Evolutionary conservation across 768 basidiomycete genomes (phyloP).

Genomic region (Mycena crocata): DNA sequence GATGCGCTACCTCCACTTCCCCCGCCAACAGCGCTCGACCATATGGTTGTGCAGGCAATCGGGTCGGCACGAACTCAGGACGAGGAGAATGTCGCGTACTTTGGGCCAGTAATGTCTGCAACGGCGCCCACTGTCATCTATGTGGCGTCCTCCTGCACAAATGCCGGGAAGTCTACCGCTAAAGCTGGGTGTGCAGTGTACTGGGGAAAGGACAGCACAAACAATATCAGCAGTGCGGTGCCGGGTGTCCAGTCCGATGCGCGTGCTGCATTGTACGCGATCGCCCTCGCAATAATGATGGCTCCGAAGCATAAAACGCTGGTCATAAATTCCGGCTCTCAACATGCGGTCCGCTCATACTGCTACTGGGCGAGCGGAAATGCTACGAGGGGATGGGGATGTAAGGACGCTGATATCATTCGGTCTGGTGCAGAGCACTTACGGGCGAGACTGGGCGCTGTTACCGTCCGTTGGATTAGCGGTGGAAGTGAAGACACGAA

Average conservation of each 20-base stretch:
- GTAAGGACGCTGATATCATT: constrained; percentile 3
- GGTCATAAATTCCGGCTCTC: not conserved
- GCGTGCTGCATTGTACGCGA: not conserved
- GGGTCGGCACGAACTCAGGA: not conserved
- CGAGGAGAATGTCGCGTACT: not conserved
- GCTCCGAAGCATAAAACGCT: rapidly evolving
- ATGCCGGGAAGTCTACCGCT: not conserved
- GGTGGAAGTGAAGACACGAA: no score
- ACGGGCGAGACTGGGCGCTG: no score
- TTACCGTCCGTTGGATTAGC: no score
- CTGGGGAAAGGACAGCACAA: not conserved
- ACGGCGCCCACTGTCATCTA: not conserved
- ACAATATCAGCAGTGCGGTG: not conserved
- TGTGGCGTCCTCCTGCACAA: not conserved
- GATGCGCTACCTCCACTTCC: not conserved
- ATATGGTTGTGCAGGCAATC: not conserved
- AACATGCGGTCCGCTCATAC: not conserved
- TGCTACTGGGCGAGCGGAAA: not conserved
- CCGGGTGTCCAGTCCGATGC: not conserved
- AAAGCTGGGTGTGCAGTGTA: not conserved
- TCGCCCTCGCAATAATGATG: not conserved
- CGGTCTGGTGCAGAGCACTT: no score
- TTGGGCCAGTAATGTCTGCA: not conserved
- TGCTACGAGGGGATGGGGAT: constrained; percentile 1
- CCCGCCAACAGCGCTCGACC: not conserved